A percentile compares a stretch with the other conserved stretches of the same genome.
Evolutionary conservation across 106 monocot species (phyloP).

Genomic region (Dendrobium nobile): DNA sequence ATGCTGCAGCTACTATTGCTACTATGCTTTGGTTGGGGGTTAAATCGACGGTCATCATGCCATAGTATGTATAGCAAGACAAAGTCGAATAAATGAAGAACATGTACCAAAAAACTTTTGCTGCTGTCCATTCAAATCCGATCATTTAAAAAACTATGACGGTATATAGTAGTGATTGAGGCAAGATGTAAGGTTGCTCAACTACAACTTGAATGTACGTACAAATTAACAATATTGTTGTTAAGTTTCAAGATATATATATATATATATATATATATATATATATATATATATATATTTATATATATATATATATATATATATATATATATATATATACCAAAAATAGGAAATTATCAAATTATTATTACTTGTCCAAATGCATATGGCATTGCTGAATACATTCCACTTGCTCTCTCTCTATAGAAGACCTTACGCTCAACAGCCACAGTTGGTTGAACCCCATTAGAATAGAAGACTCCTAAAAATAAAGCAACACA

Average conservation of each 20-base stretch:
- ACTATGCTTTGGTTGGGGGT: conserved; percentile 39
- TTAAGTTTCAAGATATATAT: neutral
- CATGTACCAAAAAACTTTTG: conserved; percentile 37
- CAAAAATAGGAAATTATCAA: too few relatives aligned
- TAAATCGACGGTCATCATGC: conserved; percentile 43
- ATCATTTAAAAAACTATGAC: conserved; percentile 54
- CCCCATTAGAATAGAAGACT: conserved; percentile 32
- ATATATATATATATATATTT: neutral
- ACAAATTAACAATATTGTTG: too few relatives aligned
- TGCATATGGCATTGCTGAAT: conserved; percentile 61
- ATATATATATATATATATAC: too few relatives aligned
- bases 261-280: neutral
- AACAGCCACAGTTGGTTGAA: conserved; percentile 55
- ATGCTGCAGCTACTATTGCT: conserved; percentile 29
- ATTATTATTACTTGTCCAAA: conserved; percentile 37
- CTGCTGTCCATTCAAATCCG: conserved; percentile 45
- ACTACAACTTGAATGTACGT: conserved; percentile 47
- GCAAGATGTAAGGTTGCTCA: conserved; percentile 47
- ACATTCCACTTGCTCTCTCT: conserved; percentile 66
- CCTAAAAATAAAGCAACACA: conserved; percentile 41
- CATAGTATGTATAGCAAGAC: conserved; percentile 57
- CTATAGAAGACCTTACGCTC: conserved; percentile 67
- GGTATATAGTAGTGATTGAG: conserved; percentile 26
- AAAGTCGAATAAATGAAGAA: conserved; percentile 39
- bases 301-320: too few relatives aligned